Evolutionary conservation across 164 flowering plant species (phyloP).

Genomic region (Aristolochia contorta): DNA sequence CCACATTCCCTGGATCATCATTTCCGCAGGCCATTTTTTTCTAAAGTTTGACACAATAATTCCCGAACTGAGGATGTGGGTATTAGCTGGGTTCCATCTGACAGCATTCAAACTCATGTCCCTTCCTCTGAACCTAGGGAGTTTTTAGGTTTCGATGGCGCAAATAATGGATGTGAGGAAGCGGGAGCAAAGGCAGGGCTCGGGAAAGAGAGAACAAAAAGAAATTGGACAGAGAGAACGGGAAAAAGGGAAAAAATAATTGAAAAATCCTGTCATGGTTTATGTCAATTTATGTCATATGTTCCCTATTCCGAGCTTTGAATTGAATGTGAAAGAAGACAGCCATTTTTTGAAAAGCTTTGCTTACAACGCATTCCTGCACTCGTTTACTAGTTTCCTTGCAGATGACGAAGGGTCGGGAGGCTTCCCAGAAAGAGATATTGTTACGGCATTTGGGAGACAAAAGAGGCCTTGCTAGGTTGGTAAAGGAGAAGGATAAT

Average conservation of each 20-base stretch:
- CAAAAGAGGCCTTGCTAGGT: neutral
- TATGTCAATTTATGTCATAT: constrained; percentile 3
- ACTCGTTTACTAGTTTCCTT: neutral
- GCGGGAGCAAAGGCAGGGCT: neutral
- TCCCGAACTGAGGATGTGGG: too few relatives aligned
- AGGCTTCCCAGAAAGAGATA: neutral
- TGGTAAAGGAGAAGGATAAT: neutral
- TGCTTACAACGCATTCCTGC: neutral
- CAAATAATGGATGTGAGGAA: neutral
- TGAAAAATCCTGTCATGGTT: neutral
- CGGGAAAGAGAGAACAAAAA: too few relatives aligned
- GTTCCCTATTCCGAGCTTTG: constrained; percentile 1
- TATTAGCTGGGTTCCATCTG: too few relatives aligned
- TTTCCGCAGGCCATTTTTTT: too few relatives aligned
- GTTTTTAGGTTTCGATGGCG: neutral
- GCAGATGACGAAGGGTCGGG: neutral
- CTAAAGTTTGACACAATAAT: too few relatives aligned
- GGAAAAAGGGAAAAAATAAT: neutral
- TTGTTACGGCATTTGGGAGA: constrained; percentile 1
- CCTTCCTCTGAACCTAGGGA: too few relatives aligned
- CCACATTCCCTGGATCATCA: too few relatives aligned
- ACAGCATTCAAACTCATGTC: too few relatives aligned
- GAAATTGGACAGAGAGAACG: too few relatives aligned
- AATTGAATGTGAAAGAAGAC: constrained; percentile 1
- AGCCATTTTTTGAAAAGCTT: neutral